Conservation (phyloP, 306 rosid species). For the Arachis stenosperma region DNA sequence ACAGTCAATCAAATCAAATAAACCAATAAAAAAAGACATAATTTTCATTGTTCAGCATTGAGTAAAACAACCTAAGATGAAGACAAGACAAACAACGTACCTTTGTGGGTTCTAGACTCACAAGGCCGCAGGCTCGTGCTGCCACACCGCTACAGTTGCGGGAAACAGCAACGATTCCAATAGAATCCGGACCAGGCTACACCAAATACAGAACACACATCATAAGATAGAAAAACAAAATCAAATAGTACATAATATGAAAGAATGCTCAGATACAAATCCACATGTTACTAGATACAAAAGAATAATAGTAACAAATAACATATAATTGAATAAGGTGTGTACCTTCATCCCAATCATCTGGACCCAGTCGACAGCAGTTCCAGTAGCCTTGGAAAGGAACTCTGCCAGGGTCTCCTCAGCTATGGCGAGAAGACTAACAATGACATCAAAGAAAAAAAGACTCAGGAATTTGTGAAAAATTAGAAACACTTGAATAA, state of each 20-base stretch:
- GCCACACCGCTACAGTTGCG: constrained; percentile 96
- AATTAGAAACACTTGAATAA: neutral
- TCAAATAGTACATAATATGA: neutral
- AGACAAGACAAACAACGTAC: constrained; percentile 34
- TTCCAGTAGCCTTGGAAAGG: constrained; percentile 99
- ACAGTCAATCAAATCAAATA: constrained; percentile 6
- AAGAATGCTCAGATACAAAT: neutral
- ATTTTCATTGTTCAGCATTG: neutral
- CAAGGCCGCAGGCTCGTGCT: constrained; percentile 99
- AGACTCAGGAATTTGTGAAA: neutral
- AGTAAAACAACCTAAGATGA: neutral
- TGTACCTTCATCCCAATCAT: constrained; percentile 99
- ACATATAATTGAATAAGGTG: neutral
- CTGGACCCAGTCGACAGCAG: constrained; percentile 99
- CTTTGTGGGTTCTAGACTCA: constrained; percentile 98
- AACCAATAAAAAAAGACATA: neutral
- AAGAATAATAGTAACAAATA: neutral
- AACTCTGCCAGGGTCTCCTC: constrained; percentile 99
- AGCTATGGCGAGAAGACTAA: constrained; percentile 86
- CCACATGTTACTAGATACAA: neutral
- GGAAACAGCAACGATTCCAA: constrained; percentile 99
- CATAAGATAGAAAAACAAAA: neutral
- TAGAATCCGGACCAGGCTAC: constrained; percentile 99
- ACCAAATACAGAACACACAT: neutral
- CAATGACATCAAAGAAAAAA: constrained; percentile 1